Base-by-base conservation (phyloP, 2,329 filamentous ascomycete genomes). In the Trematosphaeria pertusa region DNA sequence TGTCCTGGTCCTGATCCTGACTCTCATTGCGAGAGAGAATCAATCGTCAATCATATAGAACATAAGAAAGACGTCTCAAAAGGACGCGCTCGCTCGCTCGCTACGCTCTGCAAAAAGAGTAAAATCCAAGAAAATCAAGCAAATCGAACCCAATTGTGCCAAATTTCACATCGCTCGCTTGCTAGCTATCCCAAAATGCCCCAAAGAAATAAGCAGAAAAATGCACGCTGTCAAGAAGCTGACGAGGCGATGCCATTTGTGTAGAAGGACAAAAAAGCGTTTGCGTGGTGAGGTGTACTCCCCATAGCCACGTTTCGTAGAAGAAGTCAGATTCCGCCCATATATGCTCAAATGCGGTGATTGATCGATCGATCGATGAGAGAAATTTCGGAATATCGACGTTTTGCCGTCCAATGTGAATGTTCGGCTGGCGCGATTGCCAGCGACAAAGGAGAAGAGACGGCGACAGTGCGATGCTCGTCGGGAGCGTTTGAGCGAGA, bases 351-450 rank as follows among this genome's bases (percentile, higher is more conserved):
- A 64, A 57, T 46, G 40, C 53, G 48, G n/a, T n/a, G n/a, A n/a
- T n/a, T n/a, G n/a, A n/a, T n/a, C n/a, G n/a, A n/a, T n/a, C n/a
- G n/a, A n/a, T n/a, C n/a, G n/a, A n/a, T n/a, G n/a, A n/a, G n/a
- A n/a, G n/a, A n/a, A n/a, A n/a, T 15, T 19, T 48, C 43, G 36
- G 31, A 54, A 42, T 31, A 57, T 59, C 56, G 64, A 69, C 64
- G 65, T n/a, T n/a, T 67, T 60, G 64, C 64, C 65, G 64, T 63
- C 64, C 58, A 51, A 58, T 26, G 48, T n/a, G 52, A 46, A 48
- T 64, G 52, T 64, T 64, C 50, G n/a, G n/a, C n/a, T n/a, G n/a
- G n/a, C n/a, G n/a, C n/a, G n/a, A n/a, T n/a, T n/a, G n/a, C n/a
- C n/a, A n/a, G n/a, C n/a, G n/a, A n/a, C n/a, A n/a, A n/a, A n/a